Conservation (phyloP, 208 protist species). For the Trichomonas vaginalis region DNA sequence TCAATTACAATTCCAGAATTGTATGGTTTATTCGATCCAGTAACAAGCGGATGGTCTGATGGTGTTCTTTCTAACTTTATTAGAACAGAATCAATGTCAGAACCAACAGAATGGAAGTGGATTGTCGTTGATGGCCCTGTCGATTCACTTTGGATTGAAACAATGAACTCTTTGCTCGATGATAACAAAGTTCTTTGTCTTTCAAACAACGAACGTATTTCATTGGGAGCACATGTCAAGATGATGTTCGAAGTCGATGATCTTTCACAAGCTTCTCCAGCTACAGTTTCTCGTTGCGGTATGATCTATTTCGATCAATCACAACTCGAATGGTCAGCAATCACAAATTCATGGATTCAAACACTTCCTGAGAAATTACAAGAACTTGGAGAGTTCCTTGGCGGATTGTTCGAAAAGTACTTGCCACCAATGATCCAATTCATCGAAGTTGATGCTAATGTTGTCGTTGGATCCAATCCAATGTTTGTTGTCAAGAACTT, state of each 20-base stretch:
- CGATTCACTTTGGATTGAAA: slow-evolving; percentile 96
- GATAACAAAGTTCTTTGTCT: slow-evolving; percentile 92
- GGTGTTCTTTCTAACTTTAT: slow-evolving; percentile 56
- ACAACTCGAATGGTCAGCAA: slow-evolving; percentile 60
- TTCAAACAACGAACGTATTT: slow-evolving; percentile 77
- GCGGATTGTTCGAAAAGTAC: not conserved
- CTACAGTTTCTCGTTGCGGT: slow-evolving; percentile 89
- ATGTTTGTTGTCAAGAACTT: not conserved
- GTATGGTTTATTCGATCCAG: slow-evolving; percentile 78
- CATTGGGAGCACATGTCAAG: slow-evolving; percentile 57
- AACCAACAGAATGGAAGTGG: slow-evolving; percentile 56
- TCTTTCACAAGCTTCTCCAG: slow-evolving; percentile 82
- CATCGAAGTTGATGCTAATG: not conserved
- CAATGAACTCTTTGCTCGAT: slow-evolving; percentile 92
- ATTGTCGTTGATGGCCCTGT: slow-evolving; percentile 95
- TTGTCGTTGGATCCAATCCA: not conserved
- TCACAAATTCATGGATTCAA: slow-evolving; percentile 60
- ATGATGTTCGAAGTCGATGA: slow-evolving; percentile 95
- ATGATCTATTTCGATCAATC: slow-evolving; percentile 82
- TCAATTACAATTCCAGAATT: slow-evolving; percentile 87
- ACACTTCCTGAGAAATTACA: slow-evolving; percentile 29
- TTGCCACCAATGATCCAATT: not conserved
- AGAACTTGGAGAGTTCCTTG: not conserved
- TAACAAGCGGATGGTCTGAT: slow-evolving; percentile 63
- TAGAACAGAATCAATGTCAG: slow-evolving; percentile 55